Base-by-base conservation (phyloP, 352 stramenopile species). In the Phytophthora rubi region DNA sequence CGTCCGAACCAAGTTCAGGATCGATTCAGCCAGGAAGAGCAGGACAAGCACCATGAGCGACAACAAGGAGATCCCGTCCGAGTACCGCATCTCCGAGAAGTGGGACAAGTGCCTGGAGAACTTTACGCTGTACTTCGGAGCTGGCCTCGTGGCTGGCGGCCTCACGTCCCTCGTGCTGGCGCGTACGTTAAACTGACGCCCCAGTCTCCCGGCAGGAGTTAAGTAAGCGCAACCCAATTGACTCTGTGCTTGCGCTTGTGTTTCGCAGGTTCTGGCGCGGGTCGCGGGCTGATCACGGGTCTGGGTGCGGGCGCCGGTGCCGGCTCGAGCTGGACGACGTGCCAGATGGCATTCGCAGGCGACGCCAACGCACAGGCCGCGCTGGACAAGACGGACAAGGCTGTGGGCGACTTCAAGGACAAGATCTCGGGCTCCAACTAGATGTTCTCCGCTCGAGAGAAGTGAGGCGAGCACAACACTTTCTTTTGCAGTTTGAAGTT, bases 31-130 rank as follows among this genome's bases (percentile, higher is more conserved):
- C 15, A 59, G 33, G 26, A 62, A 53, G 21, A 7, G 23, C 3
- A 53, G 3, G 35, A 44, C 37, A 15, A 30, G 47, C 58, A 76
- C 3, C 32, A 88, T 85, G 79, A 82, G 67, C 64, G 76, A 87
- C 62, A 76, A 78, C 64, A 84, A 86, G 55, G 71, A 75, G 60
- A 93, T 92, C 75, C 88, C 88, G 73, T 96, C 88, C 53, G 88
- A 96, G 81, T 96, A 92, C 84, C 83, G 84, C 70, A 94, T 96
- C 80, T 96, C 88, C 28, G 88, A 96, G 79, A 96, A 96, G 72
- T 96, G 88, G 88, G 88, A 96, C 82, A 94, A 94, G 77, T 96
- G 88, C 59, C 77, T 96, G 42, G 88, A 96, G 75, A 96, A 94
- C 76, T 96, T 96, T 57, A 81, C 87, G 65, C 86, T 96, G 47